These are phyloP conservation scores for Benincasa hispida DNA, from an alignment of 306 rosid genomes.

Conservation along the genomic window DNA sequence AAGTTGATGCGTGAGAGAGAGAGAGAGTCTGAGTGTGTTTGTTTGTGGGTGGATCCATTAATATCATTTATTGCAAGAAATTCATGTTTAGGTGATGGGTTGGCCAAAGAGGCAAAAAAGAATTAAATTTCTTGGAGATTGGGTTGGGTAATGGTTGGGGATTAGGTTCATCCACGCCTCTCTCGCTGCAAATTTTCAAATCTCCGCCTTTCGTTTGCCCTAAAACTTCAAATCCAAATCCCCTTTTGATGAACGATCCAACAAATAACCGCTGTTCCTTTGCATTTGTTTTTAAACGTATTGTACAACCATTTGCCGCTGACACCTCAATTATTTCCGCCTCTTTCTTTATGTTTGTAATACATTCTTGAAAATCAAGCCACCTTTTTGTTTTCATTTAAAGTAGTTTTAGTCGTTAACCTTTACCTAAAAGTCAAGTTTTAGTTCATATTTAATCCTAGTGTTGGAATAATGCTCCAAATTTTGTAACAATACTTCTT, in stretches of 20 bases:
- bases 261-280: background rate
- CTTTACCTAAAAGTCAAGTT: background rate
- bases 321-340: background rate
- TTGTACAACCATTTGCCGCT: background rate
- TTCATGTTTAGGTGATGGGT: conserved; percentile 6
- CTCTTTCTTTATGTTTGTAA: background rate
- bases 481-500: background rate
- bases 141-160: conserved; percentile 27
- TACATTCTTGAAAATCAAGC: background rate
- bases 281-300: background rate
- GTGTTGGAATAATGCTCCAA: background rate
- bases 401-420: background rate
- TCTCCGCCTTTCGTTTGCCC: background rate
- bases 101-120: background rate
- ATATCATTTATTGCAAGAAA: conserved; percentile 6
- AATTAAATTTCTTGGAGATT: conserved; percentile 10
- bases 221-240: background rate
- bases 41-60: conserved; percentile 7
- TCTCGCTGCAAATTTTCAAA: conserved; percentile 1
- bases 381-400: background rate
- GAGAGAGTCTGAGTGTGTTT: background rate
- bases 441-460: background rate
- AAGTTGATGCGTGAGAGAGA: background rate
- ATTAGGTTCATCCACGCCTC: conserved; percentile 36
- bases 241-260: background rate